phyloP scores from a whole-genome alignment of 139 green algal genomes.

The Haematococcus sp. region DNA sequence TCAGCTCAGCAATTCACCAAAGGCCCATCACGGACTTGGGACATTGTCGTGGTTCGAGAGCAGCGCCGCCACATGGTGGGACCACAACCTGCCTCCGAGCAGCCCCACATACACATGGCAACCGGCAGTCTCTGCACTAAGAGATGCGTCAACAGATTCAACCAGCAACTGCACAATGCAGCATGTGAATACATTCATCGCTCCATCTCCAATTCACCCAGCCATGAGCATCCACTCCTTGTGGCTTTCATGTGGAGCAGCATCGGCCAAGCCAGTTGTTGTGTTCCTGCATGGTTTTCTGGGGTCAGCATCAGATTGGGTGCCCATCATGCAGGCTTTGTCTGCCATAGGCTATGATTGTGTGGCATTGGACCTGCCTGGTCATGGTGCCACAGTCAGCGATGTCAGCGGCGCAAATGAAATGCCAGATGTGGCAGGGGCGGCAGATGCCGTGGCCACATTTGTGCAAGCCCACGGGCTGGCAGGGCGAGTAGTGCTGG shows the following conservation, averaged over 20 bases:
- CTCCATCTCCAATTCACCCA: too few species aligned
- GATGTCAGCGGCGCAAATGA: not conserved
- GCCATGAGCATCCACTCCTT: not conserved
- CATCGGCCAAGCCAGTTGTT: constrained; percentile 14
- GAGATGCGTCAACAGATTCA: too few species aligned
- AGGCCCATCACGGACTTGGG: constrained; percentile 59
- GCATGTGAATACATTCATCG: too few species aligned
- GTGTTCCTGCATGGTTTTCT: constrained; percentile 90
- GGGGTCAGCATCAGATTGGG: constrained; percentile 68
- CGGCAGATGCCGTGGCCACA: constrained; percentile 33
- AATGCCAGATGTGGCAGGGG: constrained; percentile 19
- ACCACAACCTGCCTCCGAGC: not conserved
- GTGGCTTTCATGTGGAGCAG: not conserved
- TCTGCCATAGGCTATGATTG: constrained; percentile 41
- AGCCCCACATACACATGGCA: too few species aligned
- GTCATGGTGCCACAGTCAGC: constrained; percentile 57
- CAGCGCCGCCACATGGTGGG: constrained; percentile 3
- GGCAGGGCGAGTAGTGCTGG: constrained; percentile 35
- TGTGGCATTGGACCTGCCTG: constrained; percentile 74
- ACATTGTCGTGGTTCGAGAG: constrained; percentile 65
- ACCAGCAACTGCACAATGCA: too few species aligned
- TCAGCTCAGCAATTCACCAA: constrained; percentile 8
- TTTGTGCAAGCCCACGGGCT: constrained; percentile 21
- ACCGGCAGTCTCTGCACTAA: too few species aligned
- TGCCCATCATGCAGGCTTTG: constrained; percentile 56